A percentile compares a stretch with the other conserved stretches of the same genome.
Conservation (phyloP, 805 yeast genomes). For the Kazachstania taianensis region DNA sequence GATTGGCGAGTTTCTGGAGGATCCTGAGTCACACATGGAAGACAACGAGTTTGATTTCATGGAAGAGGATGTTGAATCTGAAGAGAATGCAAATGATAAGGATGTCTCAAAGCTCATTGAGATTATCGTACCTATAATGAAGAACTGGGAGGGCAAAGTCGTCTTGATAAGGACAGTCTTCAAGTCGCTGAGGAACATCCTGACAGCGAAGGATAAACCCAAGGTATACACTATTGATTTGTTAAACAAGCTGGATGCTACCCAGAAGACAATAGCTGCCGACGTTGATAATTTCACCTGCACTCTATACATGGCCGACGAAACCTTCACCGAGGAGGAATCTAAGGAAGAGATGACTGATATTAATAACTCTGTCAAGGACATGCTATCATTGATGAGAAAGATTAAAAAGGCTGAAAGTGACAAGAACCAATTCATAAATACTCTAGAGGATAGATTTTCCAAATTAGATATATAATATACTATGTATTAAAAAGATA, state of each 20-base stretch:
- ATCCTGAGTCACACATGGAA: constrained; percentile 35
- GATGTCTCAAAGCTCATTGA: constrained; percentile 20
- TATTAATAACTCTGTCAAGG: constrained; percentile 18
- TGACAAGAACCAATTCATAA: constrained; percentile 35
- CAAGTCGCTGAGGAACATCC: constrained; percentile 48
- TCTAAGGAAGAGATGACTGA: constrained; percentile 16
- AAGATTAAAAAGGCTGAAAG: constrained; percentile 39
- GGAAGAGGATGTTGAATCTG: constrained; percentile 25
- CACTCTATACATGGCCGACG: constrained; percentile 37
- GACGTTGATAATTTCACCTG: constrained; percentile 50
- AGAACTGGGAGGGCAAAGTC: constrained; percentile 35
- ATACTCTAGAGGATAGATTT: constrained; percentile 28
- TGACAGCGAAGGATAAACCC: constrained; percentile 35
- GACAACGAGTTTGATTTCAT: constrained; percentile 32
- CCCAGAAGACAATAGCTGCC: constrained; percentile 36
- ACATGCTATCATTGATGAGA: constrained; percentile 33
- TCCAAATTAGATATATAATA: constrained; percentile 4
- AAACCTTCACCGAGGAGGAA: constrained; percentile 30
- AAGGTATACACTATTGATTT: constrained; percentile 32
- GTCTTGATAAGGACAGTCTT: constrained; percentile 49
- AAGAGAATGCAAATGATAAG: constrained; percentile 25
- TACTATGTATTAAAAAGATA: no score
- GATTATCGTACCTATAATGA: constrained; percentile 27
- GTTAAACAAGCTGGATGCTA: constrained; percentile 38
- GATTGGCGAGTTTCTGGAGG: constrained; percentile 56